Evolutionary conservation across 306 rosid genomes (phyloP).

Genomic region (Prunus mume): DNA sequence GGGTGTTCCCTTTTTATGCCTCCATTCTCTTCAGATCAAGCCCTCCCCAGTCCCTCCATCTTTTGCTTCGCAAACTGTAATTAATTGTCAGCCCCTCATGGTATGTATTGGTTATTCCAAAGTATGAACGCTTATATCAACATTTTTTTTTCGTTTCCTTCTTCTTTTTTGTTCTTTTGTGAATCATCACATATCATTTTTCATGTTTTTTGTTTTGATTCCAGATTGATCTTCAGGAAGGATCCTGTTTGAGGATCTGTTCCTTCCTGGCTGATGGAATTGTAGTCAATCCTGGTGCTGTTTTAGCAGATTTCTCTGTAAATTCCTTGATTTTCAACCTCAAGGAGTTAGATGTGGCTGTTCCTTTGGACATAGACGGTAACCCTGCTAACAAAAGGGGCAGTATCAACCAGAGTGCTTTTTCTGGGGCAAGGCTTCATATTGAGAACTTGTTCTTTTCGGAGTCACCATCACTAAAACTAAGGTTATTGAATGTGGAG

Average conservation of each 20-base stretch:
- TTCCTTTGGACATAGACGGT: slow-evolving; percentile 60
- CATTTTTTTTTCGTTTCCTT: background rate
- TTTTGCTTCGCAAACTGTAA: slow-evolving; percentile 85
- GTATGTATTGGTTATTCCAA: slow-evolving; percentile 46
- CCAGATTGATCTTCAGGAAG: slow-evolving; percentile 92
- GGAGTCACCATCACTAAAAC: slow-evolving; percentile 62
- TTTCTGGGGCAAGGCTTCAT: slow-evolving; percentile 84
- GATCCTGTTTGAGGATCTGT: slow-evolving; percentile 83
- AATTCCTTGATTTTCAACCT: slow-evolving; percentile 64
- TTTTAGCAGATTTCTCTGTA: slow-evolving; percentile 82
- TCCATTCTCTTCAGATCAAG: slow-evolving; percentile 75
- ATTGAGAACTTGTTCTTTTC: slow-evolving; percentile 62
- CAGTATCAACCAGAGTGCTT: slow-evolving; percentile 45
- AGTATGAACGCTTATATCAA: background rate
- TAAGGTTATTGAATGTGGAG: slow-evolving; percentile 68
- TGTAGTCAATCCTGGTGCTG: slow-evolving; percentile 70
- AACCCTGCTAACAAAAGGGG: slow-evolving; percentile 39
- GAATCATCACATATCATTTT: slow-evolving; percentile 16
- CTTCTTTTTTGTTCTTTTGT: background rate
- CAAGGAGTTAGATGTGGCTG: slow-evolving; percentile 67
- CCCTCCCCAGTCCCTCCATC: slow-evolving; percentile 90
- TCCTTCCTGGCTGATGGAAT: slow-evolving; percentile 93
- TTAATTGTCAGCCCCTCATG: slow-evolving; percentile 84
- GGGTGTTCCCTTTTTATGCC: slow-evolving; percentile 69
- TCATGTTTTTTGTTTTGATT: slow-evolving; percentile 7